Evolutionary conservation across 768 basidiomycete species (phyloP).

Genomic region (Mycena capillaripes): DNA sequence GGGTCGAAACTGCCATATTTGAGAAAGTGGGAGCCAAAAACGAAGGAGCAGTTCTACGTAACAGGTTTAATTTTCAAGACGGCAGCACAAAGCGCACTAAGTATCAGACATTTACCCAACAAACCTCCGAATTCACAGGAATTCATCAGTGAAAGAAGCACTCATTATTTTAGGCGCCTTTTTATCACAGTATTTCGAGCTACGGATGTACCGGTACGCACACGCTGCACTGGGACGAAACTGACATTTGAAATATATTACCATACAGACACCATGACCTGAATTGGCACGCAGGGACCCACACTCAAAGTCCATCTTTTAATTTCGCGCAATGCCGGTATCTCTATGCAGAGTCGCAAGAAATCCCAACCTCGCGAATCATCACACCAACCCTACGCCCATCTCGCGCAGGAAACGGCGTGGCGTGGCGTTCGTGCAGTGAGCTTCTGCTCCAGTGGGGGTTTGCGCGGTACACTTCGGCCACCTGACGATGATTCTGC

Average conservation of each 20-base stretch:
- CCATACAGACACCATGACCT: neutral
- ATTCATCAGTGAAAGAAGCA: too few relatives aligned
- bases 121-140: too few relatives aligned
- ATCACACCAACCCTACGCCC: neutral
- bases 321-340: slow-evolving; percentile 14
- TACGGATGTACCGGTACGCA: too few relatives aligned
- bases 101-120: too few relatives aligned
- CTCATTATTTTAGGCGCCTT: too few relatives aligned
- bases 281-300: neutral
- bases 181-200: too few relatives aligned
- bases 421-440: slow-evolving; percentile 5
- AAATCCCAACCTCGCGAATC: neutral
- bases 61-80: too few relatives aligned
- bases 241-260: neutral
- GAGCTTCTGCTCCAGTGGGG: slow-evolving; percentile 9
- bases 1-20: too few relatives aligned
- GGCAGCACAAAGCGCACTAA: too few relatives aligned
- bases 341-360: neutral
- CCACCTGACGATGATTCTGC: neutral
- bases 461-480: neutral
- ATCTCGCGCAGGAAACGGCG: slow-evolving; percentile 17
- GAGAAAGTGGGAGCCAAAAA: too few relatives aligned
- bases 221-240: neutral
- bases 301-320: neutral
- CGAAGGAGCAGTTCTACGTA: too few relatives aligned